Conservation (phyloP, 176 grass and related monocot genomes). For the Secale cereale region DNA sequence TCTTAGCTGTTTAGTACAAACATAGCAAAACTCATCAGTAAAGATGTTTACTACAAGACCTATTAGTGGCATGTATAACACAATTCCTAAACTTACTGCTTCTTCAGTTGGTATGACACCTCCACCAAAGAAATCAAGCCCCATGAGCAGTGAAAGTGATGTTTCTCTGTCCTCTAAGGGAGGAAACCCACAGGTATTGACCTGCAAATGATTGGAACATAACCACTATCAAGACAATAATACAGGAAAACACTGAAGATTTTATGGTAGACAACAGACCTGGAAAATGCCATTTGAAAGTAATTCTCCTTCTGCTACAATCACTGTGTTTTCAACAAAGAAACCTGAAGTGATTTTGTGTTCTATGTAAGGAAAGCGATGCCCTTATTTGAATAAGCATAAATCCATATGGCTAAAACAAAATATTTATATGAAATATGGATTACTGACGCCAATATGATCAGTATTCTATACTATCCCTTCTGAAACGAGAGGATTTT, state of each 20-base stretch:
- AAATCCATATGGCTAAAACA: not conserved
- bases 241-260: not conserved
- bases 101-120: slow-evolving; percentile 80
- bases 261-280: slow-evolving; percentile 32
- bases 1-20: slow-evolving; percentile 56
- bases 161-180: slow-evolving; percentile 83
- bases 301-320: slow-evolving; percentile 85
- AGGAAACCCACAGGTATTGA: slow-evolving; percentile 97
- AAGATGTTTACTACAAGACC: not conserved
- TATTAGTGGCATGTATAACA: not conserved
- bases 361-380: slow-evolving; percentile 54
- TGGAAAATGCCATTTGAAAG: slow-evolving; percentile 85
- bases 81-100: slow-evolving; percentile 45
- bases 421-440: not conserved
- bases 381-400: not conserved
- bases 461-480: not conserved
- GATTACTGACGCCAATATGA: not conserved
- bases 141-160: slow-evolving; percentile 72
- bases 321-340: slow-evolving; percentile 87
- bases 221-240: not conserved
- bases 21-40: slow-evolving; percentile 22
- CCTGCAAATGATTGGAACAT: slow-evolving; percentile 45
- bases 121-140: slow-evolving; percentile 95
- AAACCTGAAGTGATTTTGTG: slow-evolving; percentile 96
- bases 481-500: not conserved